These are phyloP conservation scores for Aspergillus brunneoviolaceus DNA, from an alignment of 2,329 filamentous ascomycete species.

Conservation along the genomic window DNA sequence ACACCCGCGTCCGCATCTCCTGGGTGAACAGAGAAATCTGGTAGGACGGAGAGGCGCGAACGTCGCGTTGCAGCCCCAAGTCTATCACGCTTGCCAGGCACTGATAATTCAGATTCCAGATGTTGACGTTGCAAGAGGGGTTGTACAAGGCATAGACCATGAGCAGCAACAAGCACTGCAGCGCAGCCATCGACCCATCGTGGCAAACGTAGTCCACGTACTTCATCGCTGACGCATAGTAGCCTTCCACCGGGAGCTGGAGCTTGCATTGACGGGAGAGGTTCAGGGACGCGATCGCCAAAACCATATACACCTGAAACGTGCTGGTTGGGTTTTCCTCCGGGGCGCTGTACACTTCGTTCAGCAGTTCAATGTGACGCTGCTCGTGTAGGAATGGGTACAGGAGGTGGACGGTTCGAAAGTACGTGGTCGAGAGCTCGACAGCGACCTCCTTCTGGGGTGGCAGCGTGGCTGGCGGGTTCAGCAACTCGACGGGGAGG, in stretches of 20 bases:
- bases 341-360: slow-evolving; percentile 36
- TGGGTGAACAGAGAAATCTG: slow-evolving; percentile 51
- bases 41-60: slow-evolving; percentile 39
- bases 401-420: slow-evolving; percentile 49
- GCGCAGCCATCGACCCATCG: slow-evolving; percentile 50
- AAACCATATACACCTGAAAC: slow-evolving; percentile 56
- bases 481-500: slow-evolving; percentile 29
- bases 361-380: slow-evolving; percentile 39
- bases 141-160: slow-evolving; percentile 54
- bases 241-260: slow-evolving; percentile 50
- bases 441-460: slow-evolving; percentile 38
- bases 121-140: slow-evolving; percentile 50
- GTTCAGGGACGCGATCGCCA: slow-evolving; percentile 51
- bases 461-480: slow-evolving; percentile 31
- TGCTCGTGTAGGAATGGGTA: slow-evolving; percentile 53
- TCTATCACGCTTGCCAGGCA: slow-evolving; percentile 54
- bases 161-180: slow-evolving; percentile 48
- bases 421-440: slow-evolving; percentile 49
- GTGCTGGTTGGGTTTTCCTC: slow-evolving; percentile 30
- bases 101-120: slow-evolving; percentile 59
- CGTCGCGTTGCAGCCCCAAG: slow-evolving; percentile 53
- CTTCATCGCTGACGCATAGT: slow-evolving; percentile 50
- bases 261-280: slow-evolving; percentile 46
- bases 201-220: slow-evolving; percentile 49
- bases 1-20: slow-evolving; percentile 56